These are phyloP conservation scores for Agapanthus africanus DNA, from an alignment of 106 monocot species.

Conservation along the genomic window DNA sequence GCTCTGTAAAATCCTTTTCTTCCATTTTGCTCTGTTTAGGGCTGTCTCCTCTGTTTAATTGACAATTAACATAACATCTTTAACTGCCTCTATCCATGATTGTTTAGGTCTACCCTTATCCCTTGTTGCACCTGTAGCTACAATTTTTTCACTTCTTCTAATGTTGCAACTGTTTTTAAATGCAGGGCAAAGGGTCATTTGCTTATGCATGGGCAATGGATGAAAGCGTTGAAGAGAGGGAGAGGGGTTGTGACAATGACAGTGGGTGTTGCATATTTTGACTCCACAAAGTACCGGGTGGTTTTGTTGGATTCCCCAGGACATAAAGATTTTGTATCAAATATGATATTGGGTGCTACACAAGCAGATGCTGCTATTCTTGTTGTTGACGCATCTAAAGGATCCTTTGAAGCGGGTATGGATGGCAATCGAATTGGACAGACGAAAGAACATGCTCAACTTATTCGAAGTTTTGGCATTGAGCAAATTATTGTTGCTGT, in stretches of 20 bases:
- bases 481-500: conserved; percentile 82
- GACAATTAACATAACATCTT: no score
- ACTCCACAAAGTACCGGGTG: conserved; percentile 73
- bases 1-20: no score
- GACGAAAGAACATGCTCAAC: conserved; percentile 92
- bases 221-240: conserved; percentile 90
- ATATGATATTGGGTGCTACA: conserved; percentile 91
- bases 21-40: no score
- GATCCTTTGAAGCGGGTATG: conserved; percentile 97
- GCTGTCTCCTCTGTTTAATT: no score
- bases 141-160: no score
- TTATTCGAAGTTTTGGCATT: conserved; percentile 90
- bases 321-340: conserved; percentile 94
- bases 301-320: conserved; percentile 96
- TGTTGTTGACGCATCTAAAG: conserved; percentile 81
- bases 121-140: no score
- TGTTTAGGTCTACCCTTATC: no score
- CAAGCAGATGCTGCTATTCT: conserved; percentile 97
- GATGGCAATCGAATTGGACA: conserved; percentile 76
- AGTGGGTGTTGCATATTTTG: conserved; percentile 86
- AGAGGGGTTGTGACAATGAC: conserved; percentile 96
- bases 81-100: no score
- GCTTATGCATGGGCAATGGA: conserved; percentile 98
- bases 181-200: conserved; percentile 99
- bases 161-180: no score